Evolutionary conservation across 1,139 yeast species (phyloP).

Genomic region (Arxiozyma bovina): DNA sequence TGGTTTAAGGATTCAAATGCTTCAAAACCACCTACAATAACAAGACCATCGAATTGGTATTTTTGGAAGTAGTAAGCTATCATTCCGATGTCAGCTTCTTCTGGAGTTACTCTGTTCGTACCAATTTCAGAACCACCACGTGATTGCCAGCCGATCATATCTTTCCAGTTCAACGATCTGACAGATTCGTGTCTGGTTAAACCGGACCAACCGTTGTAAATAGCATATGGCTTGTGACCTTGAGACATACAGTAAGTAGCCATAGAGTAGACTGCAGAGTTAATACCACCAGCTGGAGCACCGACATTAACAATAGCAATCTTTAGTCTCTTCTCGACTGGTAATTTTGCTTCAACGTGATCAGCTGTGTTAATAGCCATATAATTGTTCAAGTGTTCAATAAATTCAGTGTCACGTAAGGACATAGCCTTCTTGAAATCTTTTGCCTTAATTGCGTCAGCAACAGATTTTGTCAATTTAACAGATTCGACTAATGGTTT

Average conservation of each 20-base stretch:
- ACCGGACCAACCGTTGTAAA: conserved; percentile 90
- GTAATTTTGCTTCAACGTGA: conserved; percentile 45
- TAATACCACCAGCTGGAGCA: conserved; percentile 96
- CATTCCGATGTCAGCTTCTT: conserved; percentile 68
- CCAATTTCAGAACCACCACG: conserved; percentile 94
- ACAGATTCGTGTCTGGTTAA: conserved; percentile 73
- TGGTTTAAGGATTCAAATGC: conserved; percentile 78
- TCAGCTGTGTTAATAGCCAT: conserved; percentile 62
- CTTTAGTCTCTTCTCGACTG: conserved; percentile 40
- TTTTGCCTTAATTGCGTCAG: conserved; percentile 68
- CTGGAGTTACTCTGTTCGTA: conserved; percentile 82
- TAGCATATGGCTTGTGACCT: conserved; percentile 83
- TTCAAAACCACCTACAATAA: conserved; percentile 93
- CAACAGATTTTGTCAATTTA: conserved; percentile 72
- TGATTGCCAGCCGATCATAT: conserved; percentile 83
- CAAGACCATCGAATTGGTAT: conserved; percentile 72
- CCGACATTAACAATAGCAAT: conserved; percentile 88
- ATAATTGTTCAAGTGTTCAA: conserved; percentile 67
- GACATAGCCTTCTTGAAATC: conserved; percentile 82
- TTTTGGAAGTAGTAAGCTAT: conserved; percentile 87
- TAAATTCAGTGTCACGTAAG: conserved; percentile 78
- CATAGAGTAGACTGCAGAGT: conserved; percentile 85
- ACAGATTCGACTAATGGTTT: conserved; percentile 86
- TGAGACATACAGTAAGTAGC: conserved; percentile 83
- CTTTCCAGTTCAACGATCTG: conserved; percentile 69